Evolutionary conservation across 1,284 basidiomycete species (phyloP), one percentile per base, ranked within the genome.

Genomic region (Pulveroboletus sp.): DNA sequence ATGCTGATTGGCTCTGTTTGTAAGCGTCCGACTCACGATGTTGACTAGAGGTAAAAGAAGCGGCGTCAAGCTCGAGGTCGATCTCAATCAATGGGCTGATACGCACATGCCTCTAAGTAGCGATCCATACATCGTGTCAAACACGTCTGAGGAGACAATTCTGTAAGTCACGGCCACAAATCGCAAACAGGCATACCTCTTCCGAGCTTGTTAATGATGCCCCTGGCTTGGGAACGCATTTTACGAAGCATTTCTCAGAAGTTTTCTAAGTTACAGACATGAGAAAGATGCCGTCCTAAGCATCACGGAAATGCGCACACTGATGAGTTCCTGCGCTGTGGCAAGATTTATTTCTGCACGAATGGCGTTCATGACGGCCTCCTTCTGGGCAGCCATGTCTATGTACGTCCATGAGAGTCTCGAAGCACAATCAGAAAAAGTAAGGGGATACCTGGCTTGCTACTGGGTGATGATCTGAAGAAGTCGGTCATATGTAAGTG

Each of bases 31-130:
- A 73, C 85, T 87, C 41, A 91, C 84, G 52, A 90, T 81, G 68
- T 86, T 87, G 75, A 90, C 89, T 91, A 63, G 33, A 40, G 54
- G 32, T n/a, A 39, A 40, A 44, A 26, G 13, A 40, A 17, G 19
- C 16, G 32, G 32, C 5, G 42, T 63, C 44, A 57, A 50, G 37
- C 12, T 33, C 39, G 8, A 24, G 24, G 12, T 50, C 6, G 24
- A 42, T 15, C 17, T 50, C 44, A n/a, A 40, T 50, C 42, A n/a
- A 40, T 44, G 40, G 10, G 35, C 15, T 3, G 29, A 35, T 48
- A 60, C 89, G 76, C 65, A 92, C 90, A 93, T 50, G 89, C 87
- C 72, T 93, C 89, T 75, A 93, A 79, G 69, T 91, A 93, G 42
- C 90, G 81, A 56, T 91, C 89, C 65, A 91, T 77, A 68, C 91